A percentile compares a stretch with the other conserved stretches of the same genome.
phyloP scores from a whole-genome alignment of 1,284 basidiomycete genomes.

The Austroboletus niveus region DNA sequence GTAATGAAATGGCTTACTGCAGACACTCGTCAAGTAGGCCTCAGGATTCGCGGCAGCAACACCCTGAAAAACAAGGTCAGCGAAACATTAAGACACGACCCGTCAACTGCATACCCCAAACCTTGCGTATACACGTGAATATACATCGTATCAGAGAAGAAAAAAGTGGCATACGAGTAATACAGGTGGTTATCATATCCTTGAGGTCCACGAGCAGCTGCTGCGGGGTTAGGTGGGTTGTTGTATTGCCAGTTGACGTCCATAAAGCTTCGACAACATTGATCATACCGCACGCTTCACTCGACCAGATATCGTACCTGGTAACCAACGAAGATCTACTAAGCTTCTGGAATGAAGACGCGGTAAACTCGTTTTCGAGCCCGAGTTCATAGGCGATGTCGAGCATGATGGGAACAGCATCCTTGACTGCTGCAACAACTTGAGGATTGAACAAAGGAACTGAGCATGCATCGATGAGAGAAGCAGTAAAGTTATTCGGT shows the following conservation, averaged over 20 bases:
- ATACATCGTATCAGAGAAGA: neutral
- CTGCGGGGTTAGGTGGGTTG: constrained; percentile 65
- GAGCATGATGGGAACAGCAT: constrained; percentile 50
- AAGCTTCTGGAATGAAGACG: constrained; percentile 13
- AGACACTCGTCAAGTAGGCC: constrained; percentile 66
- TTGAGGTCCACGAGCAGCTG: constrained; percentile 65
- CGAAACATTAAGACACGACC: constrained; percentile 4
- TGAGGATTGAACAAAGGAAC: constrained; percentile 41
- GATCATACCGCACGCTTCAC: neutral
- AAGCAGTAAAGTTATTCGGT: constrained; percentile 43
- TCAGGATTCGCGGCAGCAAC: constrained; percentile 62
- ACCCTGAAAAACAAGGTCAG: constrained; percentile 42
- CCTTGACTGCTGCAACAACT: constrained; percentile 43
- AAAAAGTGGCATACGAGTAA: constrained; percentile 48
- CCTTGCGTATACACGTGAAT: constrained; percentile 31
- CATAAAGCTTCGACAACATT: constrained; percentile 58
- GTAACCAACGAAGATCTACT: constrained; percentile 43
- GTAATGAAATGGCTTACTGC: constrained; percentile 48
- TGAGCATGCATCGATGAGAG: constrained; percentile 36
- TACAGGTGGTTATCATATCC: constrained; percentile 82
- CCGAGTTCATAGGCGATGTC: constrained; percentile 39
- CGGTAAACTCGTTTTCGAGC: constrained; percentile 28
- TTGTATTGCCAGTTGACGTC: constrained; percentile 73
- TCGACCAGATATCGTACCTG: constrained; percentile 25
- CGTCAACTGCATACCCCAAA: constrained; percentile 56